phyloP scores from a whole-genome alignment of 768 basidiomycete genomes.

The Clavaria fumosa region DNA sequence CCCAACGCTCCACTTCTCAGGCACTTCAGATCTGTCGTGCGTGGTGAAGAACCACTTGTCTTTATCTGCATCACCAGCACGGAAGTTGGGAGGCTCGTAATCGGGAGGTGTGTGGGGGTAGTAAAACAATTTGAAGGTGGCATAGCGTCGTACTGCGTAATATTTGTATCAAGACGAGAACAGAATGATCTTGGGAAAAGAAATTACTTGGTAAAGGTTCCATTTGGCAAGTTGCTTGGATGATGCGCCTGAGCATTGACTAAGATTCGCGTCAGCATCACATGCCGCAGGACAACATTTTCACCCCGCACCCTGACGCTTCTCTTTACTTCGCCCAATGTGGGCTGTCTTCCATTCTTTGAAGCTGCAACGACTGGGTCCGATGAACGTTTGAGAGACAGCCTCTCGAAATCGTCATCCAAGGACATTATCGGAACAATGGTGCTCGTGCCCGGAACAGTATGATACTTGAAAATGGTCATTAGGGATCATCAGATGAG shows the following conservation, averaged over 20 bases:
- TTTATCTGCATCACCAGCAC: constrained; percentile 50
- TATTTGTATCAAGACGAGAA: constrained; percentile 2
- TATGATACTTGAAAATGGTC: constrained; percentile 41
- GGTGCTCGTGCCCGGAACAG: constrained; percentile 40
- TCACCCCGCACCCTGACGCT: constrained; percentile 48
- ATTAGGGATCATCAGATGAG: neutral
- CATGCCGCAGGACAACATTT: neutral
- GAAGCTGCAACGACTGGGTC: constrained; percentile 51
- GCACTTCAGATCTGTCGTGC: constrained; percentile 52
- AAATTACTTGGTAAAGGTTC: constrained; percentile 59
- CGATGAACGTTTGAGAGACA: constrained; percentile 25
- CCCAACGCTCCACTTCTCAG: constrained; percentile 59
- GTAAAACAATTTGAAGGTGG: constrained; percentile 83
- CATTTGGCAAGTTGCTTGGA: constrained; percentile 69
- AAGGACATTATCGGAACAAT: constrained; percentile 62
- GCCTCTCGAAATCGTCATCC: constrained; percentile 39
- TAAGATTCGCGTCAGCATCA: constrained; percentile 17
- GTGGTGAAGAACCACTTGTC: constrained; percentile 77
- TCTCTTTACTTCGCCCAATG: constrained; percentile 66
- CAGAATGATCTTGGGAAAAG: neutral
- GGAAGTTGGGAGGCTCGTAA: constrained; percentile 76
- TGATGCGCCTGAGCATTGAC: constrained; percentile 62
- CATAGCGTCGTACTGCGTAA: constrained; percentile 53
- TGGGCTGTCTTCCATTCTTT: constrained; percentile 46
- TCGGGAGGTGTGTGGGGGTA: constrained; percentile 63